Percentiles rank a stretch among this genome's conserved stretches.
Evolutionary conservation across 2,329 filamentous ascomycete genomes (phyloP).

Genomic region (Paradendryphiella salina): DNA sequence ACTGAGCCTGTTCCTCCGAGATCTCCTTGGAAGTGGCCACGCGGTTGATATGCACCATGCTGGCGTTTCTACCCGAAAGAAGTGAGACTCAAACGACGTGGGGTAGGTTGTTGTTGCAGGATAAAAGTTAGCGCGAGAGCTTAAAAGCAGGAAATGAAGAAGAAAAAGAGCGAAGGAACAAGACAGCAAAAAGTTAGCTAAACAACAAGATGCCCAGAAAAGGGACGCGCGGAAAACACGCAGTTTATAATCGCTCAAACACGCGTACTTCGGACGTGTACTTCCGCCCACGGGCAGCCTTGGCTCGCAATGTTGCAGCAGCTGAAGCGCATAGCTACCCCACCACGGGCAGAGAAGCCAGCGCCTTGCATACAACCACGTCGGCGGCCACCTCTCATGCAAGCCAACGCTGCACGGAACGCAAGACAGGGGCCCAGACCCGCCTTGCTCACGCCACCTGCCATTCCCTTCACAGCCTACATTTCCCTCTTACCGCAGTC

Average conservation of each 20-base stretch:
- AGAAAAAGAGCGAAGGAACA: no score
- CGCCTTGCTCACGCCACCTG: background rate
- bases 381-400: constrained; percentile 1
- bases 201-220: no score
- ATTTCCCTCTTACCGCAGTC: no score
- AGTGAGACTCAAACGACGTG: background rate
- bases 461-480: background rate
- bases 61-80: constrained; percentile 15
- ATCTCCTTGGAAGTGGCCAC: constrained; percentile 50
- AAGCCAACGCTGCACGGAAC: constrained; percentile 8
- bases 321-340: constrained; percentile 9
- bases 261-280: no score
- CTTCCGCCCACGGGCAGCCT: no score
- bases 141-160: background rate
- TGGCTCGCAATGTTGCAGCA: background rate
- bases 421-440: constrained; percentile 3
- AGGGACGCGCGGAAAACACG: no score
- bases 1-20: constrained; percentile 29
- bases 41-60: constrained; percentile 56
- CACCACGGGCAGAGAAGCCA: constrained; percentile 10
- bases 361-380: constrained; percentile 10
- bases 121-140: background rate
- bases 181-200: no score
- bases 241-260: no score
- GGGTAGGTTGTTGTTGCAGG: background rate